These are phyloP conservation scores for Cnidoscolus chayamansa DNA, from an alignment of 441 rosid species.

Conservation along the genomic window DNA sequence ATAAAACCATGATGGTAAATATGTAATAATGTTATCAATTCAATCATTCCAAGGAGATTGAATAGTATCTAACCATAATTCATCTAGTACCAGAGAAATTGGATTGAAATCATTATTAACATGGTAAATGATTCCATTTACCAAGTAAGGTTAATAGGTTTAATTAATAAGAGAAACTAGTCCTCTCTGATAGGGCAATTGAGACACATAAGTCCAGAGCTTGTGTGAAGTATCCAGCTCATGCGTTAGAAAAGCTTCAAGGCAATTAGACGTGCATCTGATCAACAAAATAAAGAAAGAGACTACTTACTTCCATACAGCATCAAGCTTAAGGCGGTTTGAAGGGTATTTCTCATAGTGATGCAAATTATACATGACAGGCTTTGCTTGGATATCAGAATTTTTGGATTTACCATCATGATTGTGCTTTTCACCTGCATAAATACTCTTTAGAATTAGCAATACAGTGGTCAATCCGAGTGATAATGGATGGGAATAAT, in stretches of 20 bases:
- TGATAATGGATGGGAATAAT: not conserved
- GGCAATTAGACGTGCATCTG: not conserved
- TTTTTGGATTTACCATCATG: not conserved
- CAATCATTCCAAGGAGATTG: not conserved
- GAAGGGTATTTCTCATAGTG: slow-evolving; percentile 7
- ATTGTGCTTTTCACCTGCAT: not conserved
- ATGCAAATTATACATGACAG: not conserved
- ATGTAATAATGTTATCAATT: not conserved
- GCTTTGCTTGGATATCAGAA: not conserved
- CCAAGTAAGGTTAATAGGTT: not conserved
- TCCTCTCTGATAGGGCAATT: not conserved
- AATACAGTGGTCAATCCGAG: not conserved
- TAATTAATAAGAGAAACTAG: not conserved
- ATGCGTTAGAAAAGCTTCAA: not conserved
- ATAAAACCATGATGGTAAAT: not conserved
- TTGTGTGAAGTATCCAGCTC: not conserved
- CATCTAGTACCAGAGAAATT: not conserved
- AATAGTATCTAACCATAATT: not conserved
- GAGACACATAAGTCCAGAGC: not conserved
- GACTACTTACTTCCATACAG: slow-evolving; percentile 13
- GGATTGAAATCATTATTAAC: not conserved
- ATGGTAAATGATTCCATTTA: not conserved
- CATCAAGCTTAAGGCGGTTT: not conserved
- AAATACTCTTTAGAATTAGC: not conserved
- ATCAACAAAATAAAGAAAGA: not conserved